phyloP scores from a whole-genome alignment of 2,329 filamentous ascomycete genomes.

The Colletotrichum higginsianum region DNA sequence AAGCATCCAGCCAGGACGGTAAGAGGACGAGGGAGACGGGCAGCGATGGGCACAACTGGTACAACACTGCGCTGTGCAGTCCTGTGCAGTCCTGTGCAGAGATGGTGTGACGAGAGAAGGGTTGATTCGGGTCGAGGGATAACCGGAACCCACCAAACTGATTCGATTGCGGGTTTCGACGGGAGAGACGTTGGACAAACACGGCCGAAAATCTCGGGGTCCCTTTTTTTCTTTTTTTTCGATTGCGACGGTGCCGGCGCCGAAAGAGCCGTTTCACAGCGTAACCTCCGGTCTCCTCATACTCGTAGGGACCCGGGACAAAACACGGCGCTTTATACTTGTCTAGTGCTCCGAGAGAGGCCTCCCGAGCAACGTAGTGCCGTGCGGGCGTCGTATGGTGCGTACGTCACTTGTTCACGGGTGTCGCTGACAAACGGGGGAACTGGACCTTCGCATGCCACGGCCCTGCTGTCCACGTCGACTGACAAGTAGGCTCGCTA shows the following conservation, averaged over 20 bases:
- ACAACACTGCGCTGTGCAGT: not conserved
- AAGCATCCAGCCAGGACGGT: not conserved
- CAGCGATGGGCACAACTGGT: not conserved
- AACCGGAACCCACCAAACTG: conserved; percentile 22
- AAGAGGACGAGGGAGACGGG: conserved; percentile 1
- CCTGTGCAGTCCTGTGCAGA: conserved; percentile 9
- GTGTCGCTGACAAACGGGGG: conserved; percentile 5
- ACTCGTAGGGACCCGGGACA: conserved; percentile 13
- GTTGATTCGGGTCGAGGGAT: conserved; percentile 14
- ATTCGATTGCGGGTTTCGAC: conserved; percentile 25
- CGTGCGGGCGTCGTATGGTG: conserved; percentile 26
- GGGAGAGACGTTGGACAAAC: not conserved
- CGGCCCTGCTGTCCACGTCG: conserved; percentile 14
- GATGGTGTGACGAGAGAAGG: conserved; percentile 30
- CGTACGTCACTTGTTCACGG: conserved; percentile 34
- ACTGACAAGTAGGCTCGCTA: not conserved
- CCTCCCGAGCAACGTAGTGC: conserved; percentile 27
- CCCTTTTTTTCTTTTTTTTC: not conserved
- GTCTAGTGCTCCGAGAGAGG: conserved; percentile 34
- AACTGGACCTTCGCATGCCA: conserved; percentile 1
- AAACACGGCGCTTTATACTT: conserved; percentile 40
- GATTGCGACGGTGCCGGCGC: conserved; percentile 2
- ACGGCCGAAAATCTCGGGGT: conserved; percentile 1
- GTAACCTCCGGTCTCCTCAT: not conserved
- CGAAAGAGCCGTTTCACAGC: not conserved